Evolutionary conservation across 768 basidiomycete genomes (phyloP).

Genomic region (Mycena pura): DNA sequence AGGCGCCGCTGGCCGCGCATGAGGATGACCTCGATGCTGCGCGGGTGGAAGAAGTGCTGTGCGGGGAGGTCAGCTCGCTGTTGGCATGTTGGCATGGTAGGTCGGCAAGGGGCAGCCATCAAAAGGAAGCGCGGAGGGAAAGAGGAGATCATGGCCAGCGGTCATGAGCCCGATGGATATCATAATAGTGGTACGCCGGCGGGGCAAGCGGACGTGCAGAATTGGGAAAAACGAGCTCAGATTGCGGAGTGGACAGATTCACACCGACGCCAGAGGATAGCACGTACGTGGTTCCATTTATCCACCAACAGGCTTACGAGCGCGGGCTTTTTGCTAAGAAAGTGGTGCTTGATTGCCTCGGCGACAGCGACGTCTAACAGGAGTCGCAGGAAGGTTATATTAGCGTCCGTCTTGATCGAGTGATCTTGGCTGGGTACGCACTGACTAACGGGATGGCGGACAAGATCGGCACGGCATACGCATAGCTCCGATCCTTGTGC

Average conservation of each 20-base stretch:
- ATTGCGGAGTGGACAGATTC: neutral
- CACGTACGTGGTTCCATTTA: constrained; percentile 58
- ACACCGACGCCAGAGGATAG: neutral
- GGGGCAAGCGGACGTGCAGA: too few species aligned
- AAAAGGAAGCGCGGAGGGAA: too few species aligned
- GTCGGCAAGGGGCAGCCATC: too few species aligned
- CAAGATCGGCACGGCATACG: constrained; percentile 35
- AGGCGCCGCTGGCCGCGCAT: constrained; percentile 35
- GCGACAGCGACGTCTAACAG: constrained; percentile 26
- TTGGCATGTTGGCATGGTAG: too few species aligned
- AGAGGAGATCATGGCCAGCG: too few species aligned
- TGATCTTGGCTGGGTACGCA: constrained; percentile 33
- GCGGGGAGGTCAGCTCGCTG: too few species aligned
- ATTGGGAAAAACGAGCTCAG: too few species aligned
- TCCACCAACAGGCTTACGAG: constrained; percentile 51
- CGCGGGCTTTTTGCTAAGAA: constrained; percentile 39
- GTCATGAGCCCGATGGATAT: too few species aligned
- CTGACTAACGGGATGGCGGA: constrained; percentile 38
- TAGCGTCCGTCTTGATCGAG: too few species aligned
- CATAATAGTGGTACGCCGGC: too few species aligned
- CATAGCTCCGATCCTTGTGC: constrained; percentile 36
- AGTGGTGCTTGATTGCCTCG: constrained; percentile 38
- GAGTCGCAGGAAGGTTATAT: too few species aligned
- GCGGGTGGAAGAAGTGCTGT: constrained; percentile 57
- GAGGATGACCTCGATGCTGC: constrained; percentile 50